Conservation (phyloP, 1,139 yeast species). For the Diutina pseudorugosa region DNA sequence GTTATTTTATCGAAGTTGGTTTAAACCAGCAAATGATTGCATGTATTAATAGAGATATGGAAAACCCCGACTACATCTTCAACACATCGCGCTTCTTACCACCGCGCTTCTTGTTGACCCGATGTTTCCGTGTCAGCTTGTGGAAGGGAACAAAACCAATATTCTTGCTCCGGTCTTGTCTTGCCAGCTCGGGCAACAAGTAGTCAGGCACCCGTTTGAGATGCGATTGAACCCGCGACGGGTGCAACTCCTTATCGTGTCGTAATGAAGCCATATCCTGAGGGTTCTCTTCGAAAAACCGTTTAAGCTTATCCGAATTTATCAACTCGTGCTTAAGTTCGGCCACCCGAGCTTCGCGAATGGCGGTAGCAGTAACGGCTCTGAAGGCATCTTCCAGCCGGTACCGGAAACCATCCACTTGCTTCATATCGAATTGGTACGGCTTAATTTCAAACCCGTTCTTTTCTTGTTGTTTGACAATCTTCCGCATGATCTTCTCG, state of each 20-base stretch:
- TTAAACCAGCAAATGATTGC: background rate
- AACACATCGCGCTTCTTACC: conserved; percentile 55
- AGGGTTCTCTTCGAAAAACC: conserved; percentile 98
- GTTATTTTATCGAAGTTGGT: conserved; percentile 30
- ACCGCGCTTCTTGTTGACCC: conserved; percentile 28
- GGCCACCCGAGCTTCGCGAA: conserved; percentile 87
- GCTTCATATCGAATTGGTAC: conserved; percentile 83
- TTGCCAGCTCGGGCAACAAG: conserved; percentile 70
- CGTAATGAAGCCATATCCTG: conserved; percentile 81
- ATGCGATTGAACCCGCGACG: conserved; percentile 73
- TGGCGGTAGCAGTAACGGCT: conserved; percentile 80
- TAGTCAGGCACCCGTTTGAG: conserved; percentile 89
- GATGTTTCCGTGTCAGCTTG: conserved; percentile 28
- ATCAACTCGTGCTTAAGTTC: conserved; percentile 83
- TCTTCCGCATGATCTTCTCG: conserved; percentile 70
- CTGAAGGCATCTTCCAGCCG: conserved; percentile 96
- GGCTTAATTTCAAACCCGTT: conserved; percentile 68
- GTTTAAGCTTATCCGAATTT: conserved; percentile 78
- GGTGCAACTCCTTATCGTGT: conserved; percentile 83
- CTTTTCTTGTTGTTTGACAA: conserved; percentile 65
- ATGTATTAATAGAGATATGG: background rate
- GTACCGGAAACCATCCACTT: conserved; percentile 91
- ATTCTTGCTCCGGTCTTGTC: conserved; percentile 39
- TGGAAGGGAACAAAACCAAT: conserved; percentile 67
- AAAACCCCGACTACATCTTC: conserved; percentile 24